Evolutionary conservation across 1,284 basidiomycete genomes (phyloP), one percentile per base, ranked within the genome.

Genomic region (Trichosporon sp.): DNA sequence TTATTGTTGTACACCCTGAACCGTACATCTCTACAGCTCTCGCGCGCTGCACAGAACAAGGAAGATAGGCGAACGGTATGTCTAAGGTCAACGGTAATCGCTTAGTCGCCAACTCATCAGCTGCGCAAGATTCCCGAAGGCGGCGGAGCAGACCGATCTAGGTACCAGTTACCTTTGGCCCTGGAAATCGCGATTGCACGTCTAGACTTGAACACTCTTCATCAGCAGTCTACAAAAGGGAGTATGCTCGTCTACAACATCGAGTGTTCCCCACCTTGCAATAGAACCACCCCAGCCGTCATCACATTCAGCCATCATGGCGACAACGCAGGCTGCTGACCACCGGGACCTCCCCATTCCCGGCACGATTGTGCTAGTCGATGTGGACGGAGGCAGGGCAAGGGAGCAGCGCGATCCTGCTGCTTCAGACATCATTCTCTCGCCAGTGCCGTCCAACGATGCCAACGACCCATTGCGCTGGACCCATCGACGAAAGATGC

Each of bases 381-480:
- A 70, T 52, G 34, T 56, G 2, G 61, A 62, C 13, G 56, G 46
- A 10, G 33, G 57, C 34, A 57, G 46, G 11, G 37, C 36, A 5
- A 56, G 31, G 10, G 23, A 52, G 19, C 63, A 58, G 13, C 37
- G 27, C 14, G 63, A 56, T 14, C 31, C 32, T 5, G 14, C 25
- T 54, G 49, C 49, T 13, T 9, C 56, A 8, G 68, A 71, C 29
- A 65, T 70, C 23, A 58, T 72, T 23, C 64, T 72, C 21, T 37
- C 61, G 25, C 71, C 71, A 0, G 59, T 19, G 4, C 71, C 71
- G 2, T 65, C 65, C 19, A 64, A 64, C 37, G 68, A 72, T 46
- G 44, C 63, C 8, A 69, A 69, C 32, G 71, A 72, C 58, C 71
- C 71, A 6, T 59, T 72, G 11, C 58, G 61, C 52, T 72, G 71